Base-by-base conservation (phyloP, 2,329 filamentous ascomycete species). In the Alternaria ventricosa region DNA sequence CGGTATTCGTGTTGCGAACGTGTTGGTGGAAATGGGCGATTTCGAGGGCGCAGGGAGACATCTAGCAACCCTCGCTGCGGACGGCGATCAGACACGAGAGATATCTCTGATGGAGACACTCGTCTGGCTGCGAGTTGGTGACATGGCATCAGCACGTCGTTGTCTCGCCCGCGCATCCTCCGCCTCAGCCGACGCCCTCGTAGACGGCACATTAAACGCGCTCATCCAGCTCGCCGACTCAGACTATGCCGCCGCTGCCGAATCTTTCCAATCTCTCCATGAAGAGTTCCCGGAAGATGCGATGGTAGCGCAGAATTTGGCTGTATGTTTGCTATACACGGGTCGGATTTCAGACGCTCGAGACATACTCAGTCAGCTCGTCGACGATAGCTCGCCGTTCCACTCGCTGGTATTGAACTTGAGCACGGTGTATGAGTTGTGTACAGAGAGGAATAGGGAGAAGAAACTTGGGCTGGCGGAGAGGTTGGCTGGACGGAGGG, bases 401-500 rank as follows among this genome's bases (percentile, higher is more conserved):
- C 90, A 92, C 66, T 92, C 92, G 1, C 82, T 97, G 3, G 87
- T 96, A 0, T 97, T 97, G 81, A 98, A 98, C 77, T 81, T 99
- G 12, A 89, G 90, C 11, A 98, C 95, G 0, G 88, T 97, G 72
- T 98, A 97, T 77, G 96, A 98, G 80, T 85, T 98, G 8, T 96
- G 92, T 76, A 94, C 92, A 0, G 94, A 98, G 71, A 87, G 87
- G 65, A 88, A 92, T 45, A 84, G 87, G 53, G 86, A 86, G 12
- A 80, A 91, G 71, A 98, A 98, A 84, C 79, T 87, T 28, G 84
- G 82, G 25, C 83, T 98, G 18, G 89, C 91, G 2, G 91, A 93
- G 71, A 87, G 85, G 55, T 85, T 96, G 18, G 90, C 92, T 1
- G 82, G 79, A 2, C 84, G 87, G 71, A 85, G 86, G 45, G 84